These are phyloP conservation scores for Tilletia walkeri DNA, from an alignment of 1,284 basidiomycete species.

Conservation along the genomic window DNA sequence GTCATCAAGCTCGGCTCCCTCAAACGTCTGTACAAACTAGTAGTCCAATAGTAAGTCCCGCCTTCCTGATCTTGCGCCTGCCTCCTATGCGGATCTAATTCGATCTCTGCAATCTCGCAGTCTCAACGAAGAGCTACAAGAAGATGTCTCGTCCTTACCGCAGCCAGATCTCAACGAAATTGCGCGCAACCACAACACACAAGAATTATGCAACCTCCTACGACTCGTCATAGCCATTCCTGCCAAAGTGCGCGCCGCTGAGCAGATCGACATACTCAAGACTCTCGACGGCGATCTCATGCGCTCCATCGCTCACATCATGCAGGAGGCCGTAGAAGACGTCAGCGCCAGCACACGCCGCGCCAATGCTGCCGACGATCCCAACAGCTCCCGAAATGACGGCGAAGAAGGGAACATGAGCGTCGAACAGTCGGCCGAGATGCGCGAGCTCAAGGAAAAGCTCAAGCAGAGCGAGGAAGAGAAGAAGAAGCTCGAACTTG, in stretches of 20 bases:
- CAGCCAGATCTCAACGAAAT: slow-evolving; percentile 59
- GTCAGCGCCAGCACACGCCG: slow-evolving; percentile 25
- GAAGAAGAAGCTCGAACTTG: slow-evolving; percentile 66
- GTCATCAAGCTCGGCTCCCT: slow-evolving; percentile 78
- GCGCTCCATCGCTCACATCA: slow-evolving; percentile 64
- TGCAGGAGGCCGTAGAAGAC: slow-evolving; percentile 62
- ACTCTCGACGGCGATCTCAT: slow-evolving; percentile 74
- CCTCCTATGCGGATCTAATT: background rate
- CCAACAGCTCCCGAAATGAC: background rate
- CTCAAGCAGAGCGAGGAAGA: slow-evolving; percentile 39
- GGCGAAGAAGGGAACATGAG: slow-evolving; percentile 11
- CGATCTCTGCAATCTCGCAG: no score
- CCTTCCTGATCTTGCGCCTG: background rate
- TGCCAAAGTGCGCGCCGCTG: slow-evolving; percentile 73
- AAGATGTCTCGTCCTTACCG: slow-evolving; percentile 23
- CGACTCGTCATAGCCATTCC: slow-evolving; percentile 86
- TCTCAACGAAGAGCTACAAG: slow-evolving; percentile 9
- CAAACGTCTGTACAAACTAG: slow-evolving; percentile 78
- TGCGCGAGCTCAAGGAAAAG: slow-evolving; percentile 71
- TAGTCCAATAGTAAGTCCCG: slow-evolving; percentile 68
- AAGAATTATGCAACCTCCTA: slow-evolving; percentile 72
- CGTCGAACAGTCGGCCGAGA: slow-evolving; percentile 24
- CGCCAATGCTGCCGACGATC: background rate
- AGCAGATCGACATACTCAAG: slow-evolving; percentile 80
- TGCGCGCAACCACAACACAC: slow-evolving; percentile 69